Evolutionary conservation across 768 basidiomycete species (phyloP).

Genomic region (Pleurotus salmoneostramineus): DNA sequence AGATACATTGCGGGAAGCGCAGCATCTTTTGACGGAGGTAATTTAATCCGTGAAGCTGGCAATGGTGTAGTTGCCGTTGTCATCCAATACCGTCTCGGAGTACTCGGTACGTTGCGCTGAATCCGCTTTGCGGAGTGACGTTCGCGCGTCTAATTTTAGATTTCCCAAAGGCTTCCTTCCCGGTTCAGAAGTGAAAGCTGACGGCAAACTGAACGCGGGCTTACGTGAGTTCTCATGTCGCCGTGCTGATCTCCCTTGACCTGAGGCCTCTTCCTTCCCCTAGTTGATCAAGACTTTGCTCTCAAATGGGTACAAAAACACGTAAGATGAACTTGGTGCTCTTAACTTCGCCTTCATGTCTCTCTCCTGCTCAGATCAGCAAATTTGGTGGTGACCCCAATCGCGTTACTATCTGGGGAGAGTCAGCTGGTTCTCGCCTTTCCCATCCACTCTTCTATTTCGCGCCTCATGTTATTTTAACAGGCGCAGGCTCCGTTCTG

Average conservation of each 20-base stretch:
- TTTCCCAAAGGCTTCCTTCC: slow-evolving; percentile 1
- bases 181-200: not conserved
- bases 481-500: slow-evolving; percentile 28
- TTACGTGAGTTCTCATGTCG: not conserved
- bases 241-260: slow-evolving; percentile 8
- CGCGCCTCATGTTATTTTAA: slow-evolving; percentile 11
- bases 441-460: not conserved
- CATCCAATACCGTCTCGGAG: slow-evolving; percentile 39
- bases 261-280: slow-evolving; percentile 2
- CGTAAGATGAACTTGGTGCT: slow-evolving; percentile 4
- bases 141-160: not conserved
- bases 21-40: slow-evolving; percentile 1
- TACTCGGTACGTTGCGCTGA: slow-evolving; percentile 20
- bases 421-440: not conserved
- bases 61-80: slow-evolving; percentile 29
- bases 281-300: slow-evolving; percentile 21
- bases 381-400: not conserved
- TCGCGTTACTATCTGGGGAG: slow-evolving; percentile 1
- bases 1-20: slow-evolving; percentile 8
- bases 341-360: not conserved
- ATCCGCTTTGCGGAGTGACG: not conserved
- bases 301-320: slow-evolving; percentile 44
- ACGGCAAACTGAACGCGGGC: slow-evolving; percentile 2
- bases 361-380: not conserved
- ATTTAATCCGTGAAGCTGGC: slow-evolving; percentile 7